Percentiles rank a stretch among this genome's conserved stretches.
phyloP scores from a whole-genome alignment of 164 flowering plant genomes.

The Platanus orientalis region DNA sequence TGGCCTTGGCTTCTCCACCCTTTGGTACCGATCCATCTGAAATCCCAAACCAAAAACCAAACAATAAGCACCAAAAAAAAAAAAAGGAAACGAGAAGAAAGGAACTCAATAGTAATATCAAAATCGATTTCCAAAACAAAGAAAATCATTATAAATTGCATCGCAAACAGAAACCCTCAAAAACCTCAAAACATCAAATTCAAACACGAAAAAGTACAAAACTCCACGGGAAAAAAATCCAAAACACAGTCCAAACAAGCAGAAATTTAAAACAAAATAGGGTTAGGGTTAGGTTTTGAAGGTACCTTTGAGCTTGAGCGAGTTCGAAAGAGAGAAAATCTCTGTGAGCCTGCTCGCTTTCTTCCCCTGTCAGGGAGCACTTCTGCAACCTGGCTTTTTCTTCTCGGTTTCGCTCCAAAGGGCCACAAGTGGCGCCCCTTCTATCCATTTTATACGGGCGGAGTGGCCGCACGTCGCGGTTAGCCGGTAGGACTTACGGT shows the following conservation, averaged over 20 bases:
- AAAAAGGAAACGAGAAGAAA: background rate
- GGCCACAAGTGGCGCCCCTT: background rate
- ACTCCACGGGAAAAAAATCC: background rate
- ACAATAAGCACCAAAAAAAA: background rate
- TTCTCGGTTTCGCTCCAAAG: background rate
- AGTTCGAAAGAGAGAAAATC: background rate
- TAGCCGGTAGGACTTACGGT: background rate
- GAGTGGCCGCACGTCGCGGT: background rate
- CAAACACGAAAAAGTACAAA: background rate
- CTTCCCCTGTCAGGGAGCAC: background rate
- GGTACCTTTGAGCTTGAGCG: background rate
- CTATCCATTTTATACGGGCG: conserved; percentile 1
- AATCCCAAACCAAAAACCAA: background rate
- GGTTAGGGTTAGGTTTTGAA: conserved; percentile 4
- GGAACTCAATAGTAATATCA: background rate
- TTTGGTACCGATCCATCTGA: conserved; percentile 34
- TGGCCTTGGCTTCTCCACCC: conserved; percentile 31
- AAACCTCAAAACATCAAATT: background rate
- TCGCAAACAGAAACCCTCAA: background rate
- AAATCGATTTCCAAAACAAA: too few relatives aligned
- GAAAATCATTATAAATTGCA: too few relatives aligned
- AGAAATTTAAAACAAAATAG: background rate
- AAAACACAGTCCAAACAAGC: background rate
- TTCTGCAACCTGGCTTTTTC: background rate
- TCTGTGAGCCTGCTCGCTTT: background rate